Percentiles rank a stretch among this genome's conserved stretches.
Conservation (phyloP, 2,329 filamentous ascomycete species). For the Epichloe glyceriae region DNA sequence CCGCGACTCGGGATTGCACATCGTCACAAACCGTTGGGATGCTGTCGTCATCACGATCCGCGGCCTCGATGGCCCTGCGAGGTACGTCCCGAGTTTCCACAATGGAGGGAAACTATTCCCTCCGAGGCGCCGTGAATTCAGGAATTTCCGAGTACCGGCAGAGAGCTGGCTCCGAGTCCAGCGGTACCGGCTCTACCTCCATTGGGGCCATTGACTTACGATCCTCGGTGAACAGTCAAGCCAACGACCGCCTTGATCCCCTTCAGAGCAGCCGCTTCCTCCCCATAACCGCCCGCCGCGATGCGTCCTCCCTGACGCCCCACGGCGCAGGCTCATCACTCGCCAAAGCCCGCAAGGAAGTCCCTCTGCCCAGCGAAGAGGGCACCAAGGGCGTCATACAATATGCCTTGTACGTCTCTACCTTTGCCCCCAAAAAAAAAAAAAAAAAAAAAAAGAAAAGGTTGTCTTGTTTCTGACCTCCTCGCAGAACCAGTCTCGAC, state of each 20-base stretch:
- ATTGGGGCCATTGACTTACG: background rate
- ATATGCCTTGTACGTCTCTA: conserved; percentile 64
- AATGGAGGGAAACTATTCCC: background rate
- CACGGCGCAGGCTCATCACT: conserved; percentile 40
- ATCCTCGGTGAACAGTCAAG: conserved; percentile 37
- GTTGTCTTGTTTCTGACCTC: background rate
- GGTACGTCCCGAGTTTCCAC: conserved; percentile 20
- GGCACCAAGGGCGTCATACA: conserved; percentile 67
- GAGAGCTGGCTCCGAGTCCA: background rate
- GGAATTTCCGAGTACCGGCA: background rate
- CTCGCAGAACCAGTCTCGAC: conserved; percentile 58
- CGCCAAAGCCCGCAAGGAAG: conserved; percentile 51
- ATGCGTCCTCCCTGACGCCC: conserved; percentile 44
- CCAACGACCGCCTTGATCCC: conserved; percentile 50
- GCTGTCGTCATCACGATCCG: conserved; percentile 36
- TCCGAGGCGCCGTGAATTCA: background rate
- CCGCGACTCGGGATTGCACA: background rate
- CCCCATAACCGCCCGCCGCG: conserved; percentile 53
- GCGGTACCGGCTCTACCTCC: background rate
- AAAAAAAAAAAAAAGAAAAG: no score
- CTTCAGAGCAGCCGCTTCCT: conserved; percentile 49
- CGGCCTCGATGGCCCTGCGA: conserved; percentile 39
- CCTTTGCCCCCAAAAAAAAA: no score
- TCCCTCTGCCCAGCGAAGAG: conserved; percentile 66
- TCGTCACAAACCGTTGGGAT: conserved; percentile 19